phyloP scores from a whole-genome alignment of 768 basidiomycete genomes.

The Lentinula sp. region DNA sequence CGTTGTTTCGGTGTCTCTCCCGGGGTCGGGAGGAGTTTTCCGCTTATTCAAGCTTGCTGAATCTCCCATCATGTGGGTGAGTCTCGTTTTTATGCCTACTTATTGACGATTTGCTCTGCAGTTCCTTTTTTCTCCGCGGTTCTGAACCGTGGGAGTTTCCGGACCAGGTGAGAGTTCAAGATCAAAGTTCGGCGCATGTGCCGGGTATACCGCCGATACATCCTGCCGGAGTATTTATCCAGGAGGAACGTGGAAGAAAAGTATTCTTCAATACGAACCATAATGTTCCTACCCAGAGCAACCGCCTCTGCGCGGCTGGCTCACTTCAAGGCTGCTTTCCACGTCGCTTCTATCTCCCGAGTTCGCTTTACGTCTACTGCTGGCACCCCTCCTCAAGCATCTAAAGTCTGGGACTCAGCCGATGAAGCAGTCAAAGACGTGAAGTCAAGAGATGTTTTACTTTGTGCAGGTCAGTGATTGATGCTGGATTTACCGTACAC shows the following conservation, averaged over 20 bases:
- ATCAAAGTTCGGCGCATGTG: too few species aligned
- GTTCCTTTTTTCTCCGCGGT: too few species aligned
- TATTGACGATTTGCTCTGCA: too few species aligned
- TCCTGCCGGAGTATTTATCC: neutral
- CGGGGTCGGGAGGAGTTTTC: too few species aligned
- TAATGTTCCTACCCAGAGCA: slow-evolving; percentile 1
- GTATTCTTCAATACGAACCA: neutral
- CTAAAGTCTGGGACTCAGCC: slow-evolving; percentile 75
- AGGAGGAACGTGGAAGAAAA: neutral
- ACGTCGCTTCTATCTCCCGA: neutral
- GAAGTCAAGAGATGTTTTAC: slow-evolving; percentile 70
- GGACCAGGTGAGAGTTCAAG: too few species aligned
- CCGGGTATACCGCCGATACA: neutral
- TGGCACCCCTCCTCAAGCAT: slow-evolving; percentile 17
- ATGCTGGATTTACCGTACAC: neutral
- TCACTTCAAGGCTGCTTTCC: neutral
- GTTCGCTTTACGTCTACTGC: neutral
- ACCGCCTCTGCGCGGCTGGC: slow-evolving; percentile 4
- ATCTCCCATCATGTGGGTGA: too few species aligned
- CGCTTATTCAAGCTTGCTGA: too few species aligned
- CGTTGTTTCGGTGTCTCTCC: too few species aligned
- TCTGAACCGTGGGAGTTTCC: too few species aligned
- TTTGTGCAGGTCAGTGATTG: slow-evolving; percentile 68
- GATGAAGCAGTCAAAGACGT: slow-evolving; percentile 83
- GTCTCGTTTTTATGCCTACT: too few species aligned